A percentile compares a stretch with the other conserved stretches of the same genome.
Evolutionary conservation across 805 yeast genomes (phyloP).

Genomic region (Saccharomycopsis schoenii): DNA sequence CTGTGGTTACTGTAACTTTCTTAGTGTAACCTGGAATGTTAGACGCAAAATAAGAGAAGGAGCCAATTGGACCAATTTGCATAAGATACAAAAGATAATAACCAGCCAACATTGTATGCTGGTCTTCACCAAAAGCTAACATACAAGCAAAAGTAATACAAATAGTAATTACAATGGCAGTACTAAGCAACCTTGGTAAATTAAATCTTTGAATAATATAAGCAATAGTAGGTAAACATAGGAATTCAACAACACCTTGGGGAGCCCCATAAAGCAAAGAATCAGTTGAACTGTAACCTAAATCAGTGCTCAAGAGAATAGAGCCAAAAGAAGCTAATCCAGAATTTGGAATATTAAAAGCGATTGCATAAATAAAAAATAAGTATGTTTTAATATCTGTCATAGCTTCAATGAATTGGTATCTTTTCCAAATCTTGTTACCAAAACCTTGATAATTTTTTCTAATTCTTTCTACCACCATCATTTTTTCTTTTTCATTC

Average conservation of each 20-base stretch:
- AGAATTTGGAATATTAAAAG: slow-evolving; percentile 33
- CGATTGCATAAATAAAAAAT: slow-evolving; percentile 25
- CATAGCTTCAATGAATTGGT: slow-evolving; percentile 31
- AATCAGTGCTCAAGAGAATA: slow-evolving; percentile 29
- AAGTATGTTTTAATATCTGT: slow-evolving; percentile 34
- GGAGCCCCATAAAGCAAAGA: slow-evolving; percentile 38
- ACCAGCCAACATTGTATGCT: slow-evolving; percentile 25
- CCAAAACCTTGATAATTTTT: slow-evolving; percentile 37
- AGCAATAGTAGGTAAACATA: slow-evolving; percentile 20
- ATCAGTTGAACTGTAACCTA: slow-evolving; percentile 31
- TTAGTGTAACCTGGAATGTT: slow-evolving; percentile 72
- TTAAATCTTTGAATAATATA: not conserved
- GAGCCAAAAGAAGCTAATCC: slow-evolving; percentile 37
- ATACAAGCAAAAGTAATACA: slow-evolving; percentile 27
- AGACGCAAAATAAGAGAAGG: slow-evolving; percentile 29
- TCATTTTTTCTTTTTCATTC: slow-evolving; percentile 31
- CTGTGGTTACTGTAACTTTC: slow-evolving; percentile 39
- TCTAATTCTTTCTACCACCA: slow-evolving; percentile 36
- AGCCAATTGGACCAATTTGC: slow-evolving; percentile 29
- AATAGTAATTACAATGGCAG: slow-evolving; percentile 5
- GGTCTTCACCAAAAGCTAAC: slow-evolving; percentile 33
- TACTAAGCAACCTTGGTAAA: not conserved
- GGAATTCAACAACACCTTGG: slow-evolving; percentile 37
- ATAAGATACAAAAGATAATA: slow-evolving; percentile 29
- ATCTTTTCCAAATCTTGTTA: slow-evolving; percentile 28